phyloP scores from a whole-genome alignment of 2,329 filamentous ascomycete species.

The Zymoseptoria tritici region DNA sequence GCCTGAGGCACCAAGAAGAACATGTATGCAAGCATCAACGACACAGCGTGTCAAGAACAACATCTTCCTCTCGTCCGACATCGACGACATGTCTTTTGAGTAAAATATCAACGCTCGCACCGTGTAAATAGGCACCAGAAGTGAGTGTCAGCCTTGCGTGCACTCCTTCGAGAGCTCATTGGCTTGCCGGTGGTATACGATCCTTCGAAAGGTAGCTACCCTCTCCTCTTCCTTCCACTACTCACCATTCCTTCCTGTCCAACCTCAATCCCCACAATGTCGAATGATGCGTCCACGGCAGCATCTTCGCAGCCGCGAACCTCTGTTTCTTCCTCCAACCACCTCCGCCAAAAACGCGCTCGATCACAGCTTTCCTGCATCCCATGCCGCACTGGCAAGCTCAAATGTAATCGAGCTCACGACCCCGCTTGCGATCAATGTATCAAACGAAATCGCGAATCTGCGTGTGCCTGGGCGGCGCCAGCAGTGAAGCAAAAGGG shows the following conservation, averaged over 20 bases:
- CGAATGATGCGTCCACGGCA: conserved; percentile 1
- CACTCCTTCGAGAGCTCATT: neutral
- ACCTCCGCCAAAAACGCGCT: conserved; percentile 31
- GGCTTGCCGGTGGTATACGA: neutral
- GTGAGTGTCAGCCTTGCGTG: neutral
- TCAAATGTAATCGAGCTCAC: conserved; percentile 30
- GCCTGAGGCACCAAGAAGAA: too few species aligned
- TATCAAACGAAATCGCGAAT: conserved; percentile 28
- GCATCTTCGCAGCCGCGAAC: neutral
- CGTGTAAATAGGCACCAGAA: neutral
- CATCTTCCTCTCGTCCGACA: too few species aligned
- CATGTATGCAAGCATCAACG: too few species aligned
- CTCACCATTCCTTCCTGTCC: neutral
- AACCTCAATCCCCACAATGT: neutral
- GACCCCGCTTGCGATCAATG: conserved; percentile 33
- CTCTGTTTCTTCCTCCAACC: neutral
- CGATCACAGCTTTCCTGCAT: conserved; percentile 31
- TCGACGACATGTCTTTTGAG: neutral
- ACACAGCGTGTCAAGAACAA: too few species aligned
- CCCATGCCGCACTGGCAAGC: conserved; percentile 30
- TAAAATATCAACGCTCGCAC: neutral
- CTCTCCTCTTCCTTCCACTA: neutral
- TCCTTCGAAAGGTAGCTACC: neutral
- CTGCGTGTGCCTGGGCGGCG: conserved; percentile 27
- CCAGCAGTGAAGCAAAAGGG: conserved; percentile 27